Base-by-base conservation (phyloP, 371 early-diverging fungal genomes). In the Syncephalastrum contaminatum region DNA sequence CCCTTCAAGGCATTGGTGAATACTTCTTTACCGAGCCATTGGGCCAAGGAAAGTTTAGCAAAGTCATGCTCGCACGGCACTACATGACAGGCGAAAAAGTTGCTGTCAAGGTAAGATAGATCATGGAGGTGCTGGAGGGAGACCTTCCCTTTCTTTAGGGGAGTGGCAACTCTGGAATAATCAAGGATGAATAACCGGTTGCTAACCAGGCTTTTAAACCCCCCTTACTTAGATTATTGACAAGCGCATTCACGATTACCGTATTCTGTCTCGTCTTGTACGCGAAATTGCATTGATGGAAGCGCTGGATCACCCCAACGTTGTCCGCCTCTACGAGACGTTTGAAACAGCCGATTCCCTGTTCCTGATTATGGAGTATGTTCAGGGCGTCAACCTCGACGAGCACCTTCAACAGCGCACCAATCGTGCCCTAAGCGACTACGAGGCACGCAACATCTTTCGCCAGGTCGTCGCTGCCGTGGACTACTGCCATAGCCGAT, bases 261-360 rank as follows among this genome's bases (percentile, higher is more conserved):
- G 90, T 53, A 88, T 90, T 64, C 66, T 92, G 53, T 71, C 82
- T 21, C 85, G 91, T 54, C 66, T 94, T 16, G 87, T 90, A 39
- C 85, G 97, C 51, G 97, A 97, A 73, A 88, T 93, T 20, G 69
- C 84, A 16, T 83, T 97, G 46, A 88, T 97, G 88, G 93, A 93
- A 67, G 64, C 88, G 27, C 74, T 95, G 15, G 81, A 89, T 56
- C 94, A 94, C 60, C 87, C 88, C 20, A 84, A 92, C 66, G 89
- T 97, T 58, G 92, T 95, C 25, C 87, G 89, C 60, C 80, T 97
- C 5, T 84, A 91, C 61, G 97, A 95, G 70, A 94, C 95, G 15
- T 88, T 92, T 53, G 93, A 91, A 63, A 95, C 94, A 43, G 86
- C 86, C 49, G 77, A 87, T 56, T 87, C 92, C 18, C 76, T 94